Conservation (phyloP, 257 asterid genomes). For the Solanum appendiculatum region DNA sequence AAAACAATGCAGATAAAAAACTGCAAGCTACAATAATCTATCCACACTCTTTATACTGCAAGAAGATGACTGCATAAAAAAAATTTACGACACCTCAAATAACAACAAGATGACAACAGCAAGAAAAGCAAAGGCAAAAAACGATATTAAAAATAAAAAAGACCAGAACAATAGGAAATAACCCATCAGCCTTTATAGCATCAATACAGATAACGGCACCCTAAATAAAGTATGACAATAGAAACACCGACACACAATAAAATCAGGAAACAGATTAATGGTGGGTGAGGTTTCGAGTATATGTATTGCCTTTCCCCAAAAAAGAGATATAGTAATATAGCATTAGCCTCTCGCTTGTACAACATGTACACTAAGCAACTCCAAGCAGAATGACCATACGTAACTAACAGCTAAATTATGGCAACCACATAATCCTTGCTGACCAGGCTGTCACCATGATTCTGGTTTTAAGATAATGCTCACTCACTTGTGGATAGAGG, state of each 20-base stretch:
- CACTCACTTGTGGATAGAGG: constrained; percentile 92
- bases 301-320: neutral
- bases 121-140: neutral
- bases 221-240: neutral
- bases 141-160: neutral
- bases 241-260: neutral
- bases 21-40: neutral
- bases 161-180: neutral
- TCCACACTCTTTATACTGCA: neutral
- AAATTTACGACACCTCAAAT: neutral
- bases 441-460: neutral
- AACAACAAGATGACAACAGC: neutral
- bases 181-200: neutral
- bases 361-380: neutral
- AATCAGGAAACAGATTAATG: neutral
- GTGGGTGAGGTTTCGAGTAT: neutral
- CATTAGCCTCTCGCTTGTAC: neutral
- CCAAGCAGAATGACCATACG: neutral
- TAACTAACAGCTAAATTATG: neutral
- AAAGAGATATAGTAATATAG: neutral
- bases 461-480: neutral
- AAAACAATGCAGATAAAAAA: neutral
- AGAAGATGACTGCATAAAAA: neutral
- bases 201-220: neutral
- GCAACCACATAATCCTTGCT: neutral